Conservation (phyloP, 2,329 filamentous ascomycete species). For the Colletotrichum sp. region DNA sequence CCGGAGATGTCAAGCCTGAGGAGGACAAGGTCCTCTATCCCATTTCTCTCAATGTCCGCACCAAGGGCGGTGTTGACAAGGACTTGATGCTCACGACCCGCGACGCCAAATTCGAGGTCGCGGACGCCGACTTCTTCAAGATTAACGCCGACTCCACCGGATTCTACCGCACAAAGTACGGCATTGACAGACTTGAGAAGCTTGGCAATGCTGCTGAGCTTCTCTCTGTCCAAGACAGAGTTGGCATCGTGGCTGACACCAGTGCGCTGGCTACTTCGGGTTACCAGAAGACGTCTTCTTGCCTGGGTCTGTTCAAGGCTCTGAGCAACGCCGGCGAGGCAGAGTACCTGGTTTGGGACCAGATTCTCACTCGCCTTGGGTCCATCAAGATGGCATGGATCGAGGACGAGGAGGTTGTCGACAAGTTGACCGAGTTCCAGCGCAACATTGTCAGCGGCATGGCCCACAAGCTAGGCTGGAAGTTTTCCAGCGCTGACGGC, state of each 20-base stretch:
- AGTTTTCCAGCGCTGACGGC: constrained; percentile 82
- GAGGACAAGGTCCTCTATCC: constrained; percentile 90
- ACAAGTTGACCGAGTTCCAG: constrained; percentile 85
- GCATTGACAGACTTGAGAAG: constrained; percentile 82
- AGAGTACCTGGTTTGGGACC: constrained; percentile 94
- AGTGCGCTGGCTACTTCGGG: constrained; percentile 88
- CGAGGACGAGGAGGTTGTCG: constrained; percentile 74
- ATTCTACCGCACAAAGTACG: constrained; percentile 90
- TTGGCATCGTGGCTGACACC: constrained; percentile 93
- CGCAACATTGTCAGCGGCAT: constrained; percentile 77
- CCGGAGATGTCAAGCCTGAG: constrained; percentile 90
- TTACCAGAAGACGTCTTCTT: constrained; percentile 90
- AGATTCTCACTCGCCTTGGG: constrained; percentile 80
- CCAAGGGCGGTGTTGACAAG: constrained; percentile 82
- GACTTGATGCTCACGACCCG: constrained; percentile 66
- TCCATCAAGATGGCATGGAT: constrained; percentile 87
- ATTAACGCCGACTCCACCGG: constrained; percentile 94
- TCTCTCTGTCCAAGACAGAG: constrained; percentile 86
- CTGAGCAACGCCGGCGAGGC: constrained; percentile 80
- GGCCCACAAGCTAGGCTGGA: constrained; percentile 88
- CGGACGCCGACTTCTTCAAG: constrained; percentile 90
- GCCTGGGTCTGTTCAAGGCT: constrained; percentile 83
- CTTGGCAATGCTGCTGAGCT: constrained; percentile 87
- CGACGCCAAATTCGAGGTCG: constrained; percentile 78
- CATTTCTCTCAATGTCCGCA: constrained; percentile 85